A percentile compares a stretch with the other conserved stretches of the same genome.
Conservation (phyloP, 2,329 filamentous ascomycete species). For the Exophiala sp. region DNA sequence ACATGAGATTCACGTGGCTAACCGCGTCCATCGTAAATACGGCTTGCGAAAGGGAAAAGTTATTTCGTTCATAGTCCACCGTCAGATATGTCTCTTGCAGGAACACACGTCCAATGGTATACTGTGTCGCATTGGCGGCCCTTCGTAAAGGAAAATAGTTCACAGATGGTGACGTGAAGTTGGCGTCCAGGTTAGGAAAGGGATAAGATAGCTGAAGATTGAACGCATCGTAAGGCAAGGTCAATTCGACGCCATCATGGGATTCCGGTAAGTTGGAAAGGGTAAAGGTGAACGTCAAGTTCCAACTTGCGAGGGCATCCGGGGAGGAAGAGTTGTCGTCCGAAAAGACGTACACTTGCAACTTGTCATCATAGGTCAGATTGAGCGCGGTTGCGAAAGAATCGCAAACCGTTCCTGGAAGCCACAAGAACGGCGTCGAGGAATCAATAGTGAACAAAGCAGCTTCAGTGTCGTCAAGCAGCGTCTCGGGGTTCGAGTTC, state of each 20-base stretch:
- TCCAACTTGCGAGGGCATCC: slow-evolving; percentile 28
- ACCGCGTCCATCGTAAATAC: slow-evolving; percentile 29
- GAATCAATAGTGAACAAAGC: slow-evolving; percentile 37
- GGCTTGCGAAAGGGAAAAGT: slow-evolving; percentile 35
- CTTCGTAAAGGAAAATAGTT: slow-evolving; percentile 39
- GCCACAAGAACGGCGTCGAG: slow-evolving; percentile 38
- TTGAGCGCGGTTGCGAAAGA: slow-evolving; percentile 36
- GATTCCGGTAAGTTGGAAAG: slow-evolving; percentile 32
- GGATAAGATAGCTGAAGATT: slow-evolving; percentile 36
- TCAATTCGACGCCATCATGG: slow-evolving; percentile 31
- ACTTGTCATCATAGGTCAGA: slow-evolving; percentile 34
- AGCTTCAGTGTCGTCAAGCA: slow-evolving; percentile 22
- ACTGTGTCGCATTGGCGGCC: slow-evolving; percentile 33
- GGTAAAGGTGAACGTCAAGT: slow-evolving; percentile 36
- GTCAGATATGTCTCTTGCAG: slow-evolving; percentile 39
- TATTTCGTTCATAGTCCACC: slow-evolving; percentile 36
- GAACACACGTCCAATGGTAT: slow-evolving; percentile 38
- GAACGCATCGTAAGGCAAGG: slow-evolving; percentile 38
- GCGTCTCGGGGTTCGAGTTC: slow-evolving; percentile 27
- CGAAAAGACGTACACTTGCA: slow-evolving; percentile 35
- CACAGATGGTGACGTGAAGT: slow-evolving; percentile 27
- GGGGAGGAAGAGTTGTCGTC: slow-evolving; percentile 24
- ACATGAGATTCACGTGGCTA: slow-evolving; percentile 52
- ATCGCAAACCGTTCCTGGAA: slow-evolving; percentile 35
- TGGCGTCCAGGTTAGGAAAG: slow-evolving; percentile 30